These are phyloP conservation scores for Suhomyces wounanorum DNA, from an alignment of 1,139 yeast species.

Conservation along the genomic window DNA sequence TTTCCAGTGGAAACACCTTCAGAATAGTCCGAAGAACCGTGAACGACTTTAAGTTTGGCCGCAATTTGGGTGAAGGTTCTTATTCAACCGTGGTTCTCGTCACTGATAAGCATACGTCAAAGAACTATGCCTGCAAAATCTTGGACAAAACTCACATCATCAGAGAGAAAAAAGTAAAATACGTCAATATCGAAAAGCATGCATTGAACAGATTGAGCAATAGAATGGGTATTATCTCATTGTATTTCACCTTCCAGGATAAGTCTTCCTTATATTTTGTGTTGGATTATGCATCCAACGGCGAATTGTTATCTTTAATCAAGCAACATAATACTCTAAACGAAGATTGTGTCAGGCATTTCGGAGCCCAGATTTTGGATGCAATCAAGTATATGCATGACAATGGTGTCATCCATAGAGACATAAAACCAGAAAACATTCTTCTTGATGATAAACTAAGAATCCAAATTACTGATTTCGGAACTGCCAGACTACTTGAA, in stretches of 20 bases:
- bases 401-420: constrained; percentile 78
- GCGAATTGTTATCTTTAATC: constrained; percentile 80
- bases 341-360: constrained; percentile 75
- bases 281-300: constrained; percentile 88
- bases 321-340: constrained; percentile 77
- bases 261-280: constrained; percentile 86
- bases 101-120: constrained; percentile 68
- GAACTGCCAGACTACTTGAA: constrained; percentile 68
- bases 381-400: constrained; percentile 71
- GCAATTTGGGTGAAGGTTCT: constrained; percentile 91
- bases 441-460: constrained; percentile 63
- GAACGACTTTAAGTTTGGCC: constrained; percentile 83
- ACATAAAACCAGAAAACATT: constrained; percentile 77
- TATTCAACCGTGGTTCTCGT: constrained; percentile 93
- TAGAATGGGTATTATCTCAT: constrained; percentile 71
- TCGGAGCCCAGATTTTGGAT: constrained; percentile 62
- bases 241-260: constrained; percentile 94
- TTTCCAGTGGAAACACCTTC: constrained; percentile 18
- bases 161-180: constrained; percentile 91
- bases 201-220: constrained; percentile 83
- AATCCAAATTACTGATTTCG: constrained; percentile 77
- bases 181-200: constrained; percentile 93
- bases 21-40: constrained; percentile 60
- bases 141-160: constrained; percentile 92
- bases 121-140: constrained; percentile 86